Evolutionary conservation across 352 stramenopile species (phyloP).

Genomic region (Pythium phragmiticola): DNA sequence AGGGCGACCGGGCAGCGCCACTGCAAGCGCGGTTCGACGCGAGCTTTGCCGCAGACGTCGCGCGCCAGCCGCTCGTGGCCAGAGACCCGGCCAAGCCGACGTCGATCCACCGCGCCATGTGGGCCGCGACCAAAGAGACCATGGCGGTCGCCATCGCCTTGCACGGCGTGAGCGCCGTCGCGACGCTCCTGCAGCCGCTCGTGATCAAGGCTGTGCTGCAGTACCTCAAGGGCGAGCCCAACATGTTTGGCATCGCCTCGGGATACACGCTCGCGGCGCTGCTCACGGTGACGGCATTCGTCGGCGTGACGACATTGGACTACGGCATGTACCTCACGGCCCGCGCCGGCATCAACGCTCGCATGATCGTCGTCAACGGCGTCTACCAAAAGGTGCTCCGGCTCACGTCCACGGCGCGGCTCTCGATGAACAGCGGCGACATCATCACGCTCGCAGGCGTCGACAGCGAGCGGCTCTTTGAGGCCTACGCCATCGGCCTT

Average conservation of each 20-base stretch:
- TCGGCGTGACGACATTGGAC: slow-evolving; percentile 38
- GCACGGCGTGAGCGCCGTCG: slow-evolving; percentile 28
- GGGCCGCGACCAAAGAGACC: slow-evolving; percentile 29
- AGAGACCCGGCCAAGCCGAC: slow-evolving; percentile 1
- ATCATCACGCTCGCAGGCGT: slow-evolving; percentile 58
- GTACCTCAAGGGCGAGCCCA: slow-evolving; percentile 21
- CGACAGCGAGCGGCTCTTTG: slow-evolving; percentile 54
- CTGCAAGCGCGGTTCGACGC: slow-evolving; percentile 30
- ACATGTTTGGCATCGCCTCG: slow-evolving; percentile 28
- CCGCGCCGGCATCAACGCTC: slow-evolving; percentile 46
- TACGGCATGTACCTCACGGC: slow-evolving; percentile 47
- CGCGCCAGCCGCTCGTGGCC: background rate
- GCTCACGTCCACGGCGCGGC: slow-evolving; percentile 42
- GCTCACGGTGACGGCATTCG: slow-evolving; percentile 19
- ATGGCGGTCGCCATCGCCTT: slow-evolving; percentile 32
- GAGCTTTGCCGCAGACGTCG: background rate
- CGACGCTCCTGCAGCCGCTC: slow-evolving; percentile 33
- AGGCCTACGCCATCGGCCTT: slow-evolving; percentile 43
- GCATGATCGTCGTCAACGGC: slow-evolving; percentile 40
- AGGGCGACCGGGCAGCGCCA: slow-evolving; percentile 20
- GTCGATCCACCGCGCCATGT: slow-evolving; percentile 25
- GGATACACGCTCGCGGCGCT: slow-evolving; percentile 27
- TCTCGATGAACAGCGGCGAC: slow-evolving; percentile 47
- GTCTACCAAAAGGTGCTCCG: slow-evolving; percentile 57
- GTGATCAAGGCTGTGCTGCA: slow-evolving; percentile 36